Evolutionary conservation across 257 asterid species (phyloP).

Genomic region (Penstemon barbatus): DNA sequence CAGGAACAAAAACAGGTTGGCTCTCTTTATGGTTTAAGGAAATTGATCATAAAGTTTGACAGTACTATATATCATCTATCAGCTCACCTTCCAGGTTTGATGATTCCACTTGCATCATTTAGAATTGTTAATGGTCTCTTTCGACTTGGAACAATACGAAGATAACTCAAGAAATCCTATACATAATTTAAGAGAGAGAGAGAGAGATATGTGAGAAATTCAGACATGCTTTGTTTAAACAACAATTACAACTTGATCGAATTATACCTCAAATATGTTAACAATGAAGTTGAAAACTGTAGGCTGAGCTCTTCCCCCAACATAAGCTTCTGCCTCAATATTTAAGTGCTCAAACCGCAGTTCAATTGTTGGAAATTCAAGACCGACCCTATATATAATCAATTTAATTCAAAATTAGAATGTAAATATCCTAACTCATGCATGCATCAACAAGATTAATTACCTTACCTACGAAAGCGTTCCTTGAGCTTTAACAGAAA

Average conservation of each 20-base stretch:
- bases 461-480: conserved; percentile 65
- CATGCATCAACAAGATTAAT: neutral
- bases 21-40: too few relatives aligned
- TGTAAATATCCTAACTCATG: too few relatives aligned
- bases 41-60: too few relatives aligned
- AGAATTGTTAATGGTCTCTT: conserved; percentile 77
- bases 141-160: conserved; percentile 59
- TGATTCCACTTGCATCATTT: conserved; percentile 70
- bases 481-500: conserved; percentile 67
- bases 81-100: conserved; percentile 61
- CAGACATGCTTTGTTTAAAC: neutral
- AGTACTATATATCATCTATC: too few relatives aligned
- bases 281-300: conserved; percentile 64
- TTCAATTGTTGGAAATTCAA: conserved; percentile 75
- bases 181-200: conserved; percentile 5
- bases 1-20: too few relatives aligned
- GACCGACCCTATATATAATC: conserved; percentile 59
- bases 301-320: conserved; percentile 85
- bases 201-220: conserved; percentile 11
- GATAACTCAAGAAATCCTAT: conserved; percentile 64
- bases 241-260: conserved; percentile 15
- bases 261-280: conserved; percentile 71
- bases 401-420: neutral
- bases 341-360: conserved; percentile 74
- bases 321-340: conserved; percentile 80